Conservation (phyloP, 768 basidiomycete genomes). For the Galerina marginata region DNA sequence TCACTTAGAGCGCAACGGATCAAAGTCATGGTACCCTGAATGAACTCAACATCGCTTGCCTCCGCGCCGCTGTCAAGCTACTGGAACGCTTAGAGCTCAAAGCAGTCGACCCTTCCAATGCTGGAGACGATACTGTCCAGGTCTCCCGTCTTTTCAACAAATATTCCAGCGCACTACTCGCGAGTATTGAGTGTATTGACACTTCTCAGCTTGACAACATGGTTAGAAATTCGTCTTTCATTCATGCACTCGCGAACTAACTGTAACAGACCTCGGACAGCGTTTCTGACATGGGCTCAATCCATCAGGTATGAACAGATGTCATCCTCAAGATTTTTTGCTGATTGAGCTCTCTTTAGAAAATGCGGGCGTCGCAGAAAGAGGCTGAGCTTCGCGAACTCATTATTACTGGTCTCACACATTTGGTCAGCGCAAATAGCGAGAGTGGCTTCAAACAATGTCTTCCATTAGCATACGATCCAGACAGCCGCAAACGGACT, state of each 20-base stretch:
- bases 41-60: constrained; percentile 76
- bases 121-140: constrained; percentile 69
- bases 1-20: neutral
- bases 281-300: constrained; percentile 52
- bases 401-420: constrained; percentile 80
- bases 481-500: constrained; percentile 68
- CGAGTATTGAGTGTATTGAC: constrained; percentile 66
- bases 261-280: constrained; percentile 51
- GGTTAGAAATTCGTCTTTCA: constrained; percentile 36
- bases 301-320: constrained; percentile 43
- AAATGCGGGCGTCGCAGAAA: constrained; percentile 49
- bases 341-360: constrained; percentile 30
- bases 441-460: constrained; percentile 92
- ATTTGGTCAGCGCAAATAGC: constrained; percentile 83
- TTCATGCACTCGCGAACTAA: neutral
- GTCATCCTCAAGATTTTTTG: neutral
- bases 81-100: constrained; percentile 74
- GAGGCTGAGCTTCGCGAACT: constrained; percentile 74
- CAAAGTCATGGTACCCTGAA: constrained; percentile 38
- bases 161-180: constrained; percentile 70
- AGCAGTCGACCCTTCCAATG: constrained; percentile 53
- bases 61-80: constrained; percentile 77
- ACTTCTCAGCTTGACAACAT: constrained; percentile 50
- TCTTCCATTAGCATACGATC: constrained; percentile 77
- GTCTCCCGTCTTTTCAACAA: constrained; percentile 81